Base-by-base conservation (phyloP, 495 filamentous ascomycete genomes). In the Podospora appendiculata region DNA sequence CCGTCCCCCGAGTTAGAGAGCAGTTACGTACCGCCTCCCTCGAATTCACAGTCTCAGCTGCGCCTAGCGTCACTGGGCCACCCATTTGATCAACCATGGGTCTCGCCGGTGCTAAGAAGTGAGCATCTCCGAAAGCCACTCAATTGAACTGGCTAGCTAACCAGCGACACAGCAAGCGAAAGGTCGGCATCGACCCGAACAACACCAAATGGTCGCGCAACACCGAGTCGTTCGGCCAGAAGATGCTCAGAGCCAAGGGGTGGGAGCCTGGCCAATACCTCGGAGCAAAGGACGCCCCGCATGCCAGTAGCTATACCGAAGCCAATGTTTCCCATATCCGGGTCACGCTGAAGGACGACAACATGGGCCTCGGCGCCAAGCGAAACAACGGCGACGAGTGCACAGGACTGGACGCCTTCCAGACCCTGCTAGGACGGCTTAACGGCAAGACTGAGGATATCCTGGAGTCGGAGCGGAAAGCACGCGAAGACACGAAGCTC, bases 191-290 rank as follows among this genome's bases (percentile, higher is more conserved):
- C 60, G 92, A 98, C 71, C 92, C 92, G 12, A 95, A 96, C 66
- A 96, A 96, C 65, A 95, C 88, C 32, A 80, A 79, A 71, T 98
- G 92, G 92, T 80, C 85, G 44, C 84, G 82, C 54, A 85, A 89
- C 58, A 90, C 88, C 54, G 75, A 78, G 43, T 80, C 81, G 45
- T 96, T 89, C 62, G 92, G 92, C 58, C 90, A 95, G 64, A 83
- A 78, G 58, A 87, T 96, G 50, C 82, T 98, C 55, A 81, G 85
- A 48, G 74, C 83, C 1, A 90, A 96, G 60, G 92, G 92, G 44
- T 98, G 92, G 92, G 80, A 80, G 42, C 92, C 92, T 0, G 92
- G 92, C 19, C 74, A 80, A 53, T 84, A 79, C 46, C 78, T 98
- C 32, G 93, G 92, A 32, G 84, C 83, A 8, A 79, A 82, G 52